Evolutionary conservation across 2,329 filamentous ascomycete genomes (phyloP), one percentile per base, ranked within the genome.

Genomic region (Aspergillus ustus): DNA sequence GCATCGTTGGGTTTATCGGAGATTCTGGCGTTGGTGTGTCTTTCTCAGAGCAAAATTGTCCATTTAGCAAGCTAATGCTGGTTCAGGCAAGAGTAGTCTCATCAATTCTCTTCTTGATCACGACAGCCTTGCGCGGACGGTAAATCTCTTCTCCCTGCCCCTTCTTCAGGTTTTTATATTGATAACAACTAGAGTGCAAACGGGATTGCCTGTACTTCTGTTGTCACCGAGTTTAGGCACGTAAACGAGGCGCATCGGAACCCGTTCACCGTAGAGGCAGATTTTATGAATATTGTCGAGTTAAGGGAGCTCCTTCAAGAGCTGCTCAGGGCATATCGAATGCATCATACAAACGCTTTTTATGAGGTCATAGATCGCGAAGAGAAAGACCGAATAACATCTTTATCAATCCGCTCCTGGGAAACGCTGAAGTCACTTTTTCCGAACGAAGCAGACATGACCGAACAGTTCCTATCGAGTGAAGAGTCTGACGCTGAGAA

Each of bases 401-500:
- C 40, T 7, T 17, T n/a, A 2, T 43, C 68, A 4, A 34, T 25
- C 13, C 52, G 63, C 19, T 63, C 69, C 2, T 62, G 48, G 51
- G 46, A 60, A 11, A 67, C 66, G 2, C 52, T 71, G 3, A 40
- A 60, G 8, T 65, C 63, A n/a, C 28, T 70, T 2, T 70, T 69
- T 52, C 54, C 57, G 9, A 28, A 54, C 13, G 29, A 66, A 19
- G 25, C 46, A 7, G 61, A 61, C 2, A 20, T 67, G 2, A 61
- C 52, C 8, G 45, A 56, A 7, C 63, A 66, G 7, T 66, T 65
- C 15, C 60, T 71, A 17, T 53, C 57, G n/a, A 48, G 53, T 1
- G 51, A 67, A 9, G 34, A 11, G 3, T 43, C 59, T 1, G 55
- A 44, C 7, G 59, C 63, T 3, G 52, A 52, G 13, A 19, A 40